A percentile compares a stretch with the other conserved stretches of the same genome.
Evolutionary conservation across 345 rosid species (phyloP).

Genomic region (Cochlearia excelsa): DNA sequence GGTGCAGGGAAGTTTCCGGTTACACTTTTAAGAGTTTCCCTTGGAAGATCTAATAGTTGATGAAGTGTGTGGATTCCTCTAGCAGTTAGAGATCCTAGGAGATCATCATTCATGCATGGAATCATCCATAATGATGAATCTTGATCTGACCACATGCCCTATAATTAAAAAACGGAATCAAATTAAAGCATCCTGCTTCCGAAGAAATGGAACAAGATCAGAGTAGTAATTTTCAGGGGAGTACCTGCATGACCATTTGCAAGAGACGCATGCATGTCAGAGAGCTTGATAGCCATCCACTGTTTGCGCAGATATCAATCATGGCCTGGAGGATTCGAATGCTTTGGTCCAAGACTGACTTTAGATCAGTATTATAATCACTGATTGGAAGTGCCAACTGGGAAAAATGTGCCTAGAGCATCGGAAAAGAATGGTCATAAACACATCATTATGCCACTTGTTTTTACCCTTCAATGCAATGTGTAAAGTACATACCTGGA

Average conservation of each 20-base stretch:
- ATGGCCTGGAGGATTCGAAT: constrained; percentile 96
- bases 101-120: constrained; percentile 81
- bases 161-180: not conserved
- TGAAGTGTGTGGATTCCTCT: constrained; percentile 61
- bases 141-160: constrained; percentile 90
- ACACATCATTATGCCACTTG: constrained; percentile 10
- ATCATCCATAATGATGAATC: constrained; percentile 82
- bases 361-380: constrained; percentile 89
- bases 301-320: constrained; percentile 96
- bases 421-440: constrained; percentile 15
- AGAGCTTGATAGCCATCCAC: constrained; percentile 97
- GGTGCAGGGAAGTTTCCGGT: constrained; percentile 52
- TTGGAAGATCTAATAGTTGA: constrained; percentile 70
- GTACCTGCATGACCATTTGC: constrained; percentile 99
- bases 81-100: constrained; percentile 41
- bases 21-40: constrained; percentile 50
- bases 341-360: constrained; percentile 96
- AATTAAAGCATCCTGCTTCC: not conserved
- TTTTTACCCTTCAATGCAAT: constrained; percentile 5
- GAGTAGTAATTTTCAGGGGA: constrained; percentile 16
- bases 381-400: constrained; percentile 83
- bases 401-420: constrained; percentile 82
- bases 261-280: constrained; percentile 89
- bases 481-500: constrained; percentile 54
- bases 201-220: not conserved